Conservation (phyloP, 2,329 filamentous ascomycete genomes). For the Hypoxylon sp. region DNA sequence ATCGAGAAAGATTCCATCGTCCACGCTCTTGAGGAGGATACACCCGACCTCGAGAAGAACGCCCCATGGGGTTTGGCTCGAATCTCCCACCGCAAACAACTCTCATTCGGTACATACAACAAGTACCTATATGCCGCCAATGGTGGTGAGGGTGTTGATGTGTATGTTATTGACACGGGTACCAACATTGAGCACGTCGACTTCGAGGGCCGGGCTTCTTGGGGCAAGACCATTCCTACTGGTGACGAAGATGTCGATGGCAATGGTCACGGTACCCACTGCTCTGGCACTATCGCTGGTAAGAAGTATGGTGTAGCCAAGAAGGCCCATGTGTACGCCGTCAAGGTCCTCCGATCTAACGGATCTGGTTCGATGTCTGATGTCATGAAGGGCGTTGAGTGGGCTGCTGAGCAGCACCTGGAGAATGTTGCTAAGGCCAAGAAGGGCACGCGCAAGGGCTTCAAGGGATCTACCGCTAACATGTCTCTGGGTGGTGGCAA, state of each 20-base stretch:
- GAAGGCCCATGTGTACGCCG: slow-evolving; percentile 96
- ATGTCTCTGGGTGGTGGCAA: slow-evolving; percentile 99
- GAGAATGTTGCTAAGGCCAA: slow-evolving; percentile 84
- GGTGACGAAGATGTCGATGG: slow-evolving; percentile 91
- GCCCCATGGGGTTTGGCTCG: slow-evolving; percentile 99
- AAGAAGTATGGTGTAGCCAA: slow-evolving; percentile 99
- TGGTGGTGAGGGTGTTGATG: slow-evolving; percentile 97
- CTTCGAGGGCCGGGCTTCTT: slow-evolving; percentile 94
- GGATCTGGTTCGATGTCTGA: slow-evolving; percentile 99
- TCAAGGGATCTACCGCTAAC: slow-evolving; percentile 99
- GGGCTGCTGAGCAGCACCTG: slow-evolving; percentile 84
- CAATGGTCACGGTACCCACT: slow-evolving; percentile 99
- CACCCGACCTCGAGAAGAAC: slow-evolving; percentile 79
- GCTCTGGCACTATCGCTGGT: slow-evolving; percentile 96
- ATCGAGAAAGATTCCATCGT: slow-evolving; percentile 96
- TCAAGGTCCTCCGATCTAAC: slow-evolving; percentile 98
- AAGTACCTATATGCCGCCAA: slow-evolving; percentile 95
- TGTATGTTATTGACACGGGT: slow-evolving; percentile 98
- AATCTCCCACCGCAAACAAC: slow-evolving; percentile 91
- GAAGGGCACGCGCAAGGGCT: slow-evolving; percentile 91
- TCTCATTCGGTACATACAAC: slow-evolving; percentile 95
- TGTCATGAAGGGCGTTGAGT: slow-evolving; percentile 98
- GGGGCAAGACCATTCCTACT: slow-evolving; percentile 95
- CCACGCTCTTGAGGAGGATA: slow-evolving; percentile 76
- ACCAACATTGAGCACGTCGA: slow-evolving; percentile 95